phyloP scores from a whole-genome alignment of 2,329 filamentous ascomycete genomes.

The Myriosclerotinia curreyana region DNA sequence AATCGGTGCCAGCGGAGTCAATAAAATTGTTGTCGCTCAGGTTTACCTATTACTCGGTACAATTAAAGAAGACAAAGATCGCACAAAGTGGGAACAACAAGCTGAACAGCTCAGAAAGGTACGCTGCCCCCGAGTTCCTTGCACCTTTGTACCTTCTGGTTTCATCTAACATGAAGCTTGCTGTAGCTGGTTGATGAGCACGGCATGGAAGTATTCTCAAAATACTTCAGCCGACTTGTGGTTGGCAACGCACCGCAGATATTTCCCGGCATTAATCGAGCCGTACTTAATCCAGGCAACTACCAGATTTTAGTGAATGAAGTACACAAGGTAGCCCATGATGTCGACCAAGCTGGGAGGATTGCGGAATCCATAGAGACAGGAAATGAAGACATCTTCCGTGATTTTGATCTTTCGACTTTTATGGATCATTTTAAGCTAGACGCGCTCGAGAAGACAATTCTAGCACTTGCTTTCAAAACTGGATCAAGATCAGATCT shows the following conservation, averaged over 20 bases:
- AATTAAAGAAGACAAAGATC: constrained; percentile 90
- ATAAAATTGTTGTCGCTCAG: constrained; percentile 93
- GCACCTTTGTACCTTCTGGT: constrained; percentile 17
- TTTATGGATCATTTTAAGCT: constrained; percentile 97
- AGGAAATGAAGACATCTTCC: constrained; percentile 87
- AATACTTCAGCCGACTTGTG: constrained; percentile 91
- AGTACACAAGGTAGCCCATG: constrained; percentile 79
- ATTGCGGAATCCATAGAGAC: constrained; percentile 93
- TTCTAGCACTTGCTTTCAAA: constrained; percentile 86
- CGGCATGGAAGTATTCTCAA: constrained; percentile 98
- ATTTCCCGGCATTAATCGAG: constrained; percentile 75
- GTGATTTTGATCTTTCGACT: constrained; percentile 91
- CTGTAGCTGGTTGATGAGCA: constrained; percentile 85
- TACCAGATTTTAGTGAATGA: constrained; percentile 80
- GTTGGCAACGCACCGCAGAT: constrained; percentile 88
- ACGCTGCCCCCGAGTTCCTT: constrained; percentile 37
- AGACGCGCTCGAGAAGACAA: constrained; percentile 81
- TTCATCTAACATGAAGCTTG: constrained; percentile 11
- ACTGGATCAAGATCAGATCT: constrained; percentile 75
- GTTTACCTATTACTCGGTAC: constrained; percentile 91
- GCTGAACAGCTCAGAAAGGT: constrained; percentile 91
- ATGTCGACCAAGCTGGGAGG: constrained; percentile 78
- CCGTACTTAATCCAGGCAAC: constrained; percentile 72
- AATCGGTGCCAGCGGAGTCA: constrained; percentile 61
- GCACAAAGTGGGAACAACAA: constrained; percentile 88